These are phyloP conservation scores for Skeletonema tropicum DNA, from an alignment of 108 stramenopile species.

Conservation along the genomic window DNA sequence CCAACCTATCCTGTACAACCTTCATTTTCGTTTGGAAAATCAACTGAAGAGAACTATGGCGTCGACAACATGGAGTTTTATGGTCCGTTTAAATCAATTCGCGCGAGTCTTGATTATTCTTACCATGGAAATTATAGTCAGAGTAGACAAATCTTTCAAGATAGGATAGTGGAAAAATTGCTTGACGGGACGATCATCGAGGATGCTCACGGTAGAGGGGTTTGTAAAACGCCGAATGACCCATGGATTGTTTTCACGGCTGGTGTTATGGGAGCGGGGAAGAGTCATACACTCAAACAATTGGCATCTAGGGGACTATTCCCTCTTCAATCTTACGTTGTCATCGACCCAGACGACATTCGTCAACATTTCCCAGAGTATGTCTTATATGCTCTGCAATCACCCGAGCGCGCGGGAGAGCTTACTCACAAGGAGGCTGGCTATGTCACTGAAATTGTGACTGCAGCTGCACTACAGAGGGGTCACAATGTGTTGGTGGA, in stretches of 20 bases:
- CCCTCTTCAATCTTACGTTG: slow-evolving; percentile 81
- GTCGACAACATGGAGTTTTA: slow-evolving; percentile 33
- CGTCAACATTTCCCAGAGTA: slow-evolving; percentile 80
- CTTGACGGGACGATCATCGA: slow-evolving; percentile 58
- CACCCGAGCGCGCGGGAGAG: slow-evolving; percentile 68
- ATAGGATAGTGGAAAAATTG: slow-evolving; percentile 72
- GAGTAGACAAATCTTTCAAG: slow-evolving; percentile 88
- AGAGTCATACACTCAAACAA: slow-evolving; percentile 73
- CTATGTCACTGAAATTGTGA: slow-evolving; percentile 73
- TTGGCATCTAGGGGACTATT: slow-evolving; percentile 70
- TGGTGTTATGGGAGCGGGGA: slow-evolving; percentile 93
- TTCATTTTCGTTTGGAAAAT: slow-evolving; percentile 25
- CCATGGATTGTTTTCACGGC: slow-evolving; percentile 93
- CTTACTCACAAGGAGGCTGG: slow-evolving; percentile 86
- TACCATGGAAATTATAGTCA: slow-evolving; percentile 76
- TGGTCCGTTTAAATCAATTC: slow-evolving; percentile 69
- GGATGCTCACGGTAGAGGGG: slow-evolving; percentile 63
- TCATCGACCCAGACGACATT: slow-evolving; percentile 89
- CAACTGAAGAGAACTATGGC: slow-evolving; percentile 50
- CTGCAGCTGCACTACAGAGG: slow-evolving; percentile 56
- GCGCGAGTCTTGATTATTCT: slow-evolving; percentile 64
- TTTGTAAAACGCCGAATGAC: slow-evolving; percentile 82
- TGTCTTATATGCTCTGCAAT: slow-evolving; percentile 64
- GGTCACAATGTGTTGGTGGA: slow-evolving; percentile 85
- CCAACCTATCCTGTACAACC: slow-evolving; percentile 20